A percentile compares a stretch with the other conserved stretches of the same genome.
phyloP scores from a whole-genome alignment of 768 basidiomycete species.

The Floccularia luteovirens region DNA sequence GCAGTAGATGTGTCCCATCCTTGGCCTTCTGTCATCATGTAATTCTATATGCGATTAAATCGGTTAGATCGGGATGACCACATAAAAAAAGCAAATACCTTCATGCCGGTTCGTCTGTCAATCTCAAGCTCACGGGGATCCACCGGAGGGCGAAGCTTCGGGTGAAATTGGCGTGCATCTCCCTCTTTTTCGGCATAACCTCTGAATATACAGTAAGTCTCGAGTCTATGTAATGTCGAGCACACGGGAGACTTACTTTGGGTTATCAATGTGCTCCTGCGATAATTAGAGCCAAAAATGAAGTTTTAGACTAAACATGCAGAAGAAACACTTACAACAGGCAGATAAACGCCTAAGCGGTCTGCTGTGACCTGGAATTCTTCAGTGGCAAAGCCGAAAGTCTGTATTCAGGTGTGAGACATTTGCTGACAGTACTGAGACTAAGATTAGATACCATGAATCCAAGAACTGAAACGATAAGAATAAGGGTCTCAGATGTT shows the following conservation, averaged over 20 bases:
- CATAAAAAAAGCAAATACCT: constrained; percentile 29
- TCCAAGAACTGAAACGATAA: constrained; percentile 50
- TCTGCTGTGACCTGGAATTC: constrained; percentile 70
- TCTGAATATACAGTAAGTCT: constrained; percentile 17
- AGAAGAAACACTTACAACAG: constrained; percentile 44
- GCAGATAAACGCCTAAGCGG: constrained; percentile 70
- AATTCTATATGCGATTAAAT: constrained; percentile 38
- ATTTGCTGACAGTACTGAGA: neutral
- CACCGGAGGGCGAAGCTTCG: constrained; percentile 69
- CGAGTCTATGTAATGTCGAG: neutral
- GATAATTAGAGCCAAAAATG: constrained; percentile 1
- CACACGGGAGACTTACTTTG: constrained; percentile 34
- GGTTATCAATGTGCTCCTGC: constrained; percentile 75
- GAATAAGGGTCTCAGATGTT: constrained; percentile 53
- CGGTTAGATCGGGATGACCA: neutral
- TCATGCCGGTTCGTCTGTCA: constrained; percentile 75
- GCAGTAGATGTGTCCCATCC: constrained; percentile 74
- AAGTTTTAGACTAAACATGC: neutral
- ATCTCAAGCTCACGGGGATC: constrained; percentile 67
- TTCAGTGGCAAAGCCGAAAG: constrained; percentile 55
- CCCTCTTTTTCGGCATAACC: constrained; percentile 65
- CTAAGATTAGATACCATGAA: constrained; percentile 34
- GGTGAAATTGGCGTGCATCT: constrained; percentile 66
- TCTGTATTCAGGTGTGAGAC: constrained; percentile 26
- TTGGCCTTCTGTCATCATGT: constrained; percentile 64